These are phyloP conservation scores for Cyberlindnera suaveolens DNA, from an alignment of 805 yeast genomes.

Conservation along the genomic window DNA sequence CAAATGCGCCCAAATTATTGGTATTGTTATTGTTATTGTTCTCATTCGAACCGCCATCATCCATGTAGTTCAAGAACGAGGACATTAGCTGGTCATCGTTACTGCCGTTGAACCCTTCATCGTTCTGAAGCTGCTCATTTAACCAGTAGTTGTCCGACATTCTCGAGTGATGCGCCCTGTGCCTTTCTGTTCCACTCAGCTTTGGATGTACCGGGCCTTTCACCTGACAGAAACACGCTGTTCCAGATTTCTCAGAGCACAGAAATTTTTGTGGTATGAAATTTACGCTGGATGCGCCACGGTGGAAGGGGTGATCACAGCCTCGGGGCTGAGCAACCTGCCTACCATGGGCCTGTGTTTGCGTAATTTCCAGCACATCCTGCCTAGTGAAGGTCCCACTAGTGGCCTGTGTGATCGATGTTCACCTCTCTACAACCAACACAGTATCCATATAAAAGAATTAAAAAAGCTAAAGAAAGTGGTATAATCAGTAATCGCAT, in stretches of 20 bases:
- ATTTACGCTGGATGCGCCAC: background rate
- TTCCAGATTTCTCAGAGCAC: background rate
- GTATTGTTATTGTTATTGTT: slow-evolving; percentile 8
- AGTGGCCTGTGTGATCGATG: no score
- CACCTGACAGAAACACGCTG: background rate
- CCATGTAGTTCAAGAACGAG: slow-evolving; percentile 44
- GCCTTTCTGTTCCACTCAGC: no score
- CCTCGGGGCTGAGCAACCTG: no score
- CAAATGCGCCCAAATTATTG: slow-evolving; percentile 1
- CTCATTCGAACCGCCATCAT: slow-evolving; percentile 21
- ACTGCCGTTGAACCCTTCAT: slow-evolving; percentile 15
- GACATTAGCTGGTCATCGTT: slow-evolving; percentile 30
- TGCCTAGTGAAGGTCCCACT: no score
- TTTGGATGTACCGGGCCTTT: no score
- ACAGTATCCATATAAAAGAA: no score
- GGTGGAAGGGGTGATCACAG: no score
- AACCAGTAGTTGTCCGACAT: slow-evolving; percentile 26
- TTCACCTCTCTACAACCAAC: no score
- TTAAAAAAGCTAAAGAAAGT: no score
- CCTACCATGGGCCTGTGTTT: no score
- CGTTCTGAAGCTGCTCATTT: slow-evolving; percentile 22
- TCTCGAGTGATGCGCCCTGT: no score
- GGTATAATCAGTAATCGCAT: background rate
- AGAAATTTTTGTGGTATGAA: background rate
- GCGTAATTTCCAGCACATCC: no score